Base-by-base conservation (phyloP, 2,329 filamentous ascomycete species). In the Phialophora tarda region DNA sequence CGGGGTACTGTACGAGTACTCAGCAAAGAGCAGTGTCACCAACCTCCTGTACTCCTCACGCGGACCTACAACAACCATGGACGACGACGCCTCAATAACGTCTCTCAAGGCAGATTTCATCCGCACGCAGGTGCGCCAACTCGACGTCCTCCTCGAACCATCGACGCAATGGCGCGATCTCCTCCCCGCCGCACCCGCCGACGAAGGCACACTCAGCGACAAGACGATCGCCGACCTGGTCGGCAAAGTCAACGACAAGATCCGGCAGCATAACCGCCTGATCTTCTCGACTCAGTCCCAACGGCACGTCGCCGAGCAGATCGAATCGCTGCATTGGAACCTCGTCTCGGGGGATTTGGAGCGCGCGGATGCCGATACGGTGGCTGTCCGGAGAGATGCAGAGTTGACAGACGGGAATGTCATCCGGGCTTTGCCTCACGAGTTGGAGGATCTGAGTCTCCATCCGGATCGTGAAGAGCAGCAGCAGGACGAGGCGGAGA, bases 271-370 rank as follows among this genome's bases (percentile, higher is more conserved):
- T 74, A 82, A 81, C 68, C 83, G 82, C 56, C 76, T 81, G 63
- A 81, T 84, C 48, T 86, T 85, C 76, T 82, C 82, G 54, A 79
- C 80, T 0, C 82, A 85, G 71, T 84, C 84, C 47, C 82, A 83
- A 60, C 82, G 85, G 58, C 83, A 86, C 75, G 79, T 86, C 59
- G 83, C 84, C 23, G 81, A 84, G 67, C 83, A 86, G 72, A 84
- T 86, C 68, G 81, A 85, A 71, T 79, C 77, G 26, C 74, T 86
- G 28, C 86, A 86, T 72, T 85, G 83, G 83, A 78, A 81, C n/a
- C 75, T 80, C 0, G 80, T 82, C 34, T 79, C 75, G 14, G 77
- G 77, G 24, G 78, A 77, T 21, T n/a, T 47, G 28, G 56, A 65
- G 14, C 30, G 24, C n/a, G 65, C 62, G 7, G 69, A 68, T 2